A percentile compares a stretch with the other conserved stretches of the same genome.
These are phyloP conservation scores for Exophiala dermatitidis DNA, from an alignment of 2,329 filamentous ascomycete genomes.

Conservation along the genomic window DNA sequence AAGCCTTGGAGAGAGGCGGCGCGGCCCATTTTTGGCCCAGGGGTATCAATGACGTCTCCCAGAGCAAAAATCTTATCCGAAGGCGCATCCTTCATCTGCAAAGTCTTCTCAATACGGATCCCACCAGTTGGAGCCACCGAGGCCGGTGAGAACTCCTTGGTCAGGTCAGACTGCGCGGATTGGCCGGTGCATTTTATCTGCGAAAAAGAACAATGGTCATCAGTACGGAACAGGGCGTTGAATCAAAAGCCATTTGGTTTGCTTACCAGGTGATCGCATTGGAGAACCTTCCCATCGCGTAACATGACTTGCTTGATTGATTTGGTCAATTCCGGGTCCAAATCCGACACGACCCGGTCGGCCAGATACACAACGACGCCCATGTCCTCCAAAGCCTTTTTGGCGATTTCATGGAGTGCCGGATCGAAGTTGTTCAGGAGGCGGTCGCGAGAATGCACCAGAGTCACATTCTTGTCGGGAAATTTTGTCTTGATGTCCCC, in stretches of 20 bases:
- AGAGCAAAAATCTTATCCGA: conserved; percentile 51
- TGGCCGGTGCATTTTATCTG: conserved; percentile 57
- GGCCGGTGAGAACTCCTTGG: conserved; percentile 40
- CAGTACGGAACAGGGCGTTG: background rate
- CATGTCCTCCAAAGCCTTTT: conserved; percentile 19
- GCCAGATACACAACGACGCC: conserved; percentile 22
- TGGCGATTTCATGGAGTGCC: conserved; percentile 15
- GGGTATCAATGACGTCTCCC: conserved; percentile 55
- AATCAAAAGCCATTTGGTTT: background rate
- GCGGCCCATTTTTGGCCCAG: conserved; percentile 48
- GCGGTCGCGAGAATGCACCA: conserved; percentile 42
- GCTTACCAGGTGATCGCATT: conserved; percentile 19
- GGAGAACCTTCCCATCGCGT: conserved; percentile 9
- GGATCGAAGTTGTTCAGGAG: conserved; percentile 23
- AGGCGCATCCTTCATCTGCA: conserved; percentile 48
- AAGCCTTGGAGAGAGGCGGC: conserved; percentile 49
- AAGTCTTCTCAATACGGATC: conserved; percentile 49
- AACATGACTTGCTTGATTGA: conserved; percentile 12
- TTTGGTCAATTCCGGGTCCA: conserved; percentile 12
- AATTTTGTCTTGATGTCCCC: conserved; percentile 45
- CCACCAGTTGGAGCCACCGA: conserved; percentile 44
- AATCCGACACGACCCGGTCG: conserved; percentile 12
- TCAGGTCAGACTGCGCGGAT: conserved; percentile 47
- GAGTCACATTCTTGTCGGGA: conserved; percentile 41
- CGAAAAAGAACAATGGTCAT: background rate